Conservation (phyloP, 805 yeast species). For the Kluyveromyces lactis region DNA sequence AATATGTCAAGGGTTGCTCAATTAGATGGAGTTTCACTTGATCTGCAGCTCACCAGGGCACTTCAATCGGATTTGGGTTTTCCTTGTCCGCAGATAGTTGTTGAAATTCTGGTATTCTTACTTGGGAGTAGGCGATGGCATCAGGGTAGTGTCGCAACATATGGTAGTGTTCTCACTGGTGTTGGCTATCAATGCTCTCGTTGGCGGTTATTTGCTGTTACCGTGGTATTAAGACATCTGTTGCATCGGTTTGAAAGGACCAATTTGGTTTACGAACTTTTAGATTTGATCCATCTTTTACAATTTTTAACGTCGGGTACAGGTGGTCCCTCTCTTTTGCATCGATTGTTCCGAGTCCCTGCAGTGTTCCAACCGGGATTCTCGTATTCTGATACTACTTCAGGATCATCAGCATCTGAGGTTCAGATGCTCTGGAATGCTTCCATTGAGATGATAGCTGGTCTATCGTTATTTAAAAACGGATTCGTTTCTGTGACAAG, state of each 20-base stretch:
- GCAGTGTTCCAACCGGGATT: neutral
- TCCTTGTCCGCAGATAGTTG: constrained; percentile 8
- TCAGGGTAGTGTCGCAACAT: constrained; percentile 5
- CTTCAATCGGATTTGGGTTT: constrained; percentile 12
- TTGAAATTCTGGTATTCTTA: constrained; percentile 15
- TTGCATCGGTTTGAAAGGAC: neutral
- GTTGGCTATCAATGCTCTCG: constrained; percentile 10
- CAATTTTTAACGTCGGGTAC: neutral
- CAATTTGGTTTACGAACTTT: neutral
- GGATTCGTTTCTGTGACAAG: too few relatives aligned
- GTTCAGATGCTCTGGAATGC: constrained; percentile 6
- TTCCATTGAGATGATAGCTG: constrained; percentile 1
- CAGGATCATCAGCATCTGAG: neutral
- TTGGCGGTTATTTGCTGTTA: constrained; percentile 10
- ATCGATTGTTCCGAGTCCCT: neutral
- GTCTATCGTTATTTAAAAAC: neutral
- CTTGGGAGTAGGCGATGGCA: constrained; percentile 9
- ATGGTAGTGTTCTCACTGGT: constrained; percentile 13
- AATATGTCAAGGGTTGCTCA: constrained; percentile 24
- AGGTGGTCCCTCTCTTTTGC: neutral
- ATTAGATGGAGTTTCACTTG: constrained; percentile 17
- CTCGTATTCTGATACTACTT: neutral
- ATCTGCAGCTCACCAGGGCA: constrained; percentile 11
- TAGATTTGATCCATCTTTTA: neutral
- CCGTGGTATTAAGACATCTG: constrained; percentile 2